Evolutionary conservation across 164 flowering plant species (phyloP), one percentile per base, ranked within the genome.

Genomic region (Chimonanthus salicifolius): DNA sequence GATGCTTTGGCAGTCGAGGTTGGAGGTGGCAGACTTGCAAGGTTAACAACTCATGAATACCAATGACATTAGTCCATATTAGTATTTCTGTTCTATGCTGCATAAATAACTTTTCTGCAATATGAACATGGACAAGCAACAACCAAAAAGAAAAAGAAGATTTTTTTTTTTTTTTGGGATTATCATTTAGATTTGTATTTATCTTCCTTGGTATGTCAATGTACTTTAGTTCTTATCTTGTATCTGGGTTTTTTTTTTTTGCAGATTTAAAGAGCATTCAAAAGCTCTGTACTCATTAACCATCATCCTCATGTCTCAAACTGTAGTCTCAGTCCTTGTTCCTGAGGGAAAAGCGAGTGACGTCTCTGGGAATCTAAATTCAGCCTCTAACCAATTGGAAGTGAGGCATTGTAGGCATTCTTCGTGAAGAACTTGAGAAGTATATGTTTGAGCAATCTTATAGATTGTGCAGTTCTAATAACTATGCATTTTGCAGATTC

Each of bases 331-430:
- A 33, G 76, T 87, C 58, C 21, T 76, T 64, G 76, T 87, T 75
- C 90, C 90, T 66, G 86, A 77, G 70, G 87, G 83, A 33, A 81
- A 78, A 79, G 88, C 80, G 49, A 79, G 68, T 68, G 92, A 88
- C 72, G 74, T 88, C 70, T 80, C 89, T 49, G 90, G 90, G 80
- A 88, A 88, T 82, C 74, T 58, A 43, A 88, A 88, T 78, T 18
- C 79, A 78, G 88, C 80, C 16, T 88, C 92, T 58, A 84, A 87
- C 73, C 72, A 47, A 74, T 77, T 88, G 58, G 82, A 84, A 83
- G 82, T 88, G 70, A 79, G 75, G 70, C 87, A 83, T 43, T 82
- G 89, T 88, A 84, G 9, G 82, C 43, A 20, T 21, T 20, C 44
- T 73, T 58, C 54, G 21, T 63, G 5, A 63, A 4, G 43, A 21